Evolutionary conservation across 345 rosid genomes (phyloP).

Genomic region (Boechera stricta): DNA sequence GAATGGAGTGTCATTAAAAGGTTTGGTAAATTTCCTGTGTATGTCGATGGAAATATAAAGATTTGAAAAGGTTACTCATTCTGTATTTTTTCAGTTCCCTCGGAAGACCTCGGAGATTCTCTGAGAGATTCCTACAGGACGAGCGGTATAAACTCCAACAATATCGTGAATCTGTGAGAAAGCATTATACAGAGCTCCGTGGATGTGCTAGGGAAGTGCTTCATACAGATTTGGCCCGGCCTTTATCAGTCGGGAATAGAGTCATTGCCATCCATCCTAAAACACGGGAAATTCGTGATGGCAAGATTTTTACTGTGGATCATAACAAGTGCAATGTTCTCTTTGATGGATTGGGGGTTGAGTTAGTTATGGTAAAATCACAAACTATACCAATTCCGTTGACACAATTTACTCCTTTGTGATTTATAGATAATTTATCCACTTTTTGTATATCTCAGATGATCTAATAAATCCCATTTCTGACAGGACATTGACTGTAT

Average conservation of each 20-base stretch:
- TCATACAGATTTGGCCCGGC: slow-evolving; percentile 83
- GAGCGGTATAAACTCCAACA: slow-evolving; percentile 87
- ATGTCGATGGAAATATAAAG: slow-evolving; percentile 9
- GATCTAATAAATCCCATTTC: slow-evolving; percentile 27
- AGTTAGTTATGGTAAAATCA: slow-evolving; percentile 73
- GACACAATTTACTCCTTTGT: background rate
- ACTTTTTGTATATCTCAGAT: slow-evolving; percentile 6
- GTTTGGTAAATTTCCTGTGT: slow-evolving; percentile 46
- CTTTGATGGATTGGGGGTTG: slow-evolving; percentile 87
- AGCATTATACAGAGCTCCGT: slow-evolving; percentile 75
- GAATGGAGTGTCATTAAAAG: slow-evolving; percentile 99
- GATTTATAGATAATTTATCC: background rate
- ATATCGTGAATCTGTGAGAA: slow-evolving; percentile 87
- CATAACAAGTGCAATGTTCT: slow-evolving; percentile 72
- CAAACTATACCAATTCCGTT: slow-evolving; percentile 14
- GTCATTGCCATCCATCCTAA: slow-evolving; percentile 85
- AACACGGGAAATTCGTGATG: slow-evolving; percentile 82
- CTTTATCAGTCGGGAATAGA: slow-evolving; percentile 85
- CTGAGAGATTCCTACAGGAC: slow-evolving; percentile 72
- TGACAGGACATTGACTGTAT: slow-evolving; percentile 94
- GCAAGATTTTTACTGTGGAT: slow-evolving; percentile 87
- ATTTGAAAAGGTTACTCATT: slow-evolving; percentile 21
- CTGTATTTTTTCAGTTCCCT: slow-evolving; percentile 72
- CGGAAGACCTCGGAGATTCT: slow-evolving; percentile 95
- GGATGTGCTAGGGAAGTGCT: slow-evolving; percentile 74